Evolutionary conservation across 768 basidiomycete species (phyloP).

Genomic region (Mycena filopes): DNA sequence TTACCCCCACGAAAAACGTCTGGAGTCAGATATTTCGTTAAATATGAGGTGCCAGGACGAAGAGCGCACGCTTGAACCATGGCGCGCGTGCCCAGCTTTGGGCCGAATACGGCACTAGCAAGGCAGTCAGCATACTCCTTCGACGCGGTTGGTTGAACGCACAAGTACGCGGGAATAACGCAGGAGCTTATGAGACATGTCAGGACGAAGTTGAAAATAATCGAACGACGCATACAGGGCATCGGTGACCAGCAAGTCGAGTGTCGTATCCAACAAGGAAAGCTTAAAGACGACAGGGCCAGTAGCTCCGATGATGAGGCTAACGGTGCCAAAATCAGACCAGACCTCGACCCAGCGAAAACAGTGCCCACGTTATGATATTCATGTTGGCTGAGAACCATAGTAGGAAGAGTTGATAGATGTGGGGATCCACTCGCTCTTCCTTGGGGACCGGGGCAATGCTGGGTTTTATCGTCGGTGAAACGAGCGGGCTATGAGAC

Average conservation of each 20-base stretch:
- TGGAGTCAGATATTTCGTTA: neutral
- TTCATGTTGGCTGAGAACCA: conserved; percentile 82
- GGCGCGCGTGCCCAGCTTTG: conserved; percentile 81
- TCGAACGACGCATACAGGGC: conserved; percentile 6
- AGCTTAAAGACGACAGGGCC: conserved; percentile 26
- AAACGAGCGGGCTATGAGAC: neutral
- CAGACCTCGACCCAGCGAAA: neutral
- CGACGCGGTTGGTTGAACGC: conserved; percentile 34
- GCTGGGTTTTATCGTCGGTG: conserved; percentile 40
- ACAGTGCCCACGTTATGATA: conserved; percentile 55
- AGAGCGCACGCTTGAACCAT: conserved; percentile 69
- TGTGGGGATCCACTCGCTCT: conserved; percentile 64
- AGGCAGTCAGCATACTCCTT: neutral
- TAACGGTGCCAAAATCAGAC: conserved; percentile 50
- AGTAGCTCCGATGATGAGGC: conserved; percentile 11
- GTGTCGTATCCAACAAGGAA: conserved; percentile 3
- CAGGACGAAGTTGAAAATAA: neutral
- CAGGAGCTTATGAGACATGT: conserved; percentile 38
- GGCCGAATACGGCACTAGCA: conserved; percentile 72
- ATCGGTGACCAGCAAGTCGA: conserved; percentile 21
- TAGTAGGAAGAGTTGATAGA: conserved; percentile 74
- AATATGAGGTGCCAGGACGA: conserved; percentile 54
- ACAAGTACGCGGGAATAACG: conserved; percentile 70
- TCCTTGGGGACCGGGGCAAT: conserved; percentile 63
- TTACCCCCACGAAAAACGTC: conserved; percentile 46